Evolutionary conservation across 179 eudicot genomes (phyloP), one percentile per base, ranked within the genome.

Genomic region (Heliamphora pulchella): DNA sequence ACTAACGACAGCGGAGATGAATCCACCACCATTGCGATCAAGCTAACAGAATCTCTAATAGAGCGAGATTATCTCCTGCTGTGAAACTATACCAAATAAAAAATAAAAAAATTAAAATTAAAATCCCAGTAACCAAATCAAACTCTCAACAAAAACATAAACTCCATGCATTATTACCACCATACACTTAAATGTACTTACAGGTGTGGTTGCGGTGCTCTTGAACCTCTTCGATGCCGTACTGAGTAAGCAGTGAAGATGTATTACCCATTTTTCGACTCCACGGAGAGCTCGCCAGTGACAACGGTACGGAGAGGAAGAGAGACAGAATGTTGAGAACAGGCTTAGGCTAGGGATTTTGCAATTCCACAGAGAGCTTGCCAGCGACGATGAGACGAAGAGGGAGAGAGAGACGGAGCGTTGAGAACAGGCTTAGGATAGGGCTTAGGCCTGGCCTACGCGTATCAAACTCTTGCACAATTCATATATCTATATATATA

Each of bases 151-250:
- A 20, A 63, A n/a, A 20, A 4, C 43, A 3, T 71, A 5, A 63
- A 13, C 22, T 22, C 47, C 44, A 63, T 14, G 20, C 8, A 6
- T n/a, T 4, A 7, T 20, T 1, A 22, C 10, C 7, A 9, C 17
- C 2, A 46, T 14, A 5, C n/a, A 31, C 31, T 1, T 7, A 41
- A 6, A 3, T 5, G 1, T 14, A 20, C 85, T 65, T 86, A 88
- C 90, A 88, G 53, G 88, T 80, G 65, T 84, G 67, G 76, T 86
- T 80, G 82, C 90, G 82, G 78, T 88, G 90, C 51, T 86, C 82
- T 78, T 88, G 90, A 66, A 88, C 90, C 64, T 88, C 90, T 80
- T 88, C 89, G 65, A 88, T 88, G 82, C 86, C 89, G 82, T 88
- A 88, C 74, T 86, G 90, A 31, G 90, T 88, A 54, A 88, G 87